These are phyloP conservation scores for Gossypium trilobum DNA, from an alignment of 441 rosid genomes.

Conservation along the genomic window DNA sequence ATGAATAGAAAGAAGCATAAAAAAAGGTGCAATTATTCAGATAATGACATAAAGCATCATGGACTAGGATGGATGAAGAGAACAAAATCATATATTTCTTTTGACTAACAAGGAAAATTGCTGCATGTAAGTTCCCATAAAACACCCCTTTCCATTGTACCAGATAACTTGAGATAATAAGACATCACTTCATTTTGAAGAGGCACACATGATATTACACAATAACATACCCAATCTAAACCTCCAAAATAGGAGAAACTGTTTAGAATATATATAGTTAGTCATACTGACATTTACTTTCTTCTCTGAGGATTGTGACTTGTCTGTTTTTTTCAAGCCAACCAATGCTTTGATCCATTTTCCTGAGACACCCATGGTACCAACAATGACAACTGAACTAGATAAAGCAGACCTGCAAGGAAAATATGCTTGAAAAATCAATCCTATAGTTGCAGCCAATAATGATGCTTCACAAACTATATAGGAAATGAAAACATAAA, in stretches of 20 bases:
- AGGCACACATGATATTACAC: not conserved
- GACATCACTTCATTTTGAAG: not conserved
- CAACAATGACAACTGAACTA: slow-evolving; percentile 13
- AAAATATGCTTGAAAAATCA: slow-evolving; percentile 14
- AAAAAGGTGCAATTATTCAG: not conserved
- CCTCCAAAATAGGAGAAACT: not conserved
- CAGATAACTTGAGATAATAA: not conserved
- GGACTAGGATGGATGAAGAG: not conserved
- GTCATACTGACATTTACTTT: slow-evolving; percentile 49
- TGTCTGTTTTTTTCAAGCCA: slow-evolving; percentile 70
- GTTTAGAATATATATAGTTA: too few relatives aligned
- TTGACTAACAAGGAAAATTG: not conserved
- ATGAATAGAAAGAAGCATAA: not conserved
- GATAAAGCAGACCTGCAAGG: slow-evolving; percentile 23
- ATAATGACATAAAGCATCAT: not conserved
- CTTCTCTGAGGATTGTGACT: slow-evolving; percentile 52
- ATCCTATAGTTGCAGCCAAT: not conserved
- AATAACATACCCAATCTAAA: not conserved
- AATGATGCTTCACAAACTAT: slow-evolving; percentile 6
- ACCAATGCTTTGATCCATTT: slow-evolving; percentile 91
- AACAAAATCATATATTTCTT: not conserved
- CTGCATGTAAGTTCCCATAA: not conserved
- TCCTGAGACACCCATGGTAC: slow-evolving; percentile 75
- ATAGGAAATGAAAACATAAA: not conserved
- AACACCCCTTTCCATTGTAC: not conserved